Evolutionary conservation across 306 rosid genomes (phyloP).

Genomic region (Hippophae rhamnoides): DNA sequence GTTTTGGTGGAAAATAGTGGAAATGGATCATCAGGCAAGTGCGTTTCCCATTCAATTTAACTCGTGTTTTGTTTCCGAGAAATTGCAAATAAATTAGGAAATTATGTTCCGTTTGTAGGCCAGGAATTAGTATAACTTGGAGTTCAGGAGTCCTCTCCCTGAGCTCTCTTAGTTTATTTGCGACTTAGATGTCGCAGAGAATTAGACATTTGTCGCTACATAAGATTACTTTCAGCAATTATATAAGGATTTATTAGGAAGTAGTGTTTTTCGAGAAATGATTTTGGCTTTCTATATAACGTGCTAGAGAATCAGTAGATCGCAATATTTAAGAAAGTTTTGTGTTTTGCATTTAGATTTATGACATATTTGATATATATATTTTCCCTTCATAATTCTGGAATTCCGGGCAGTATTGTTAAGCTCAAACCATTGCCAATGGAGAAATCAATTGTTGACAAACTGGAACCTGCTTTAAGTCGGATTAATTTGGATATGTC

Average conservation of each 20-base stretch:
- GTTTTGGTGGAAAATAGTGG: constrained; percentile 22
- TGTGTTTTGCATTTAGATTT: background rate
- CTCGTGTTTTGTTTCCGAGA: constrained; percentile 8
- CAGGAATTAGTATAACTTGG: too few relatives aligned
- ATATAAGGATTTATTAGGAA: too few relatives aligned
- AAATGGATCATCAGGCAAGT: constrained; percentile 40
- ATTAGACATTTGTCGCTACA: too few relatives aligned
- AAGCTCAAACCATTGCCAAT: constrained; percentile 38
- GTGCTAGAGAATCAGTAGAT: too few relatives aligned
- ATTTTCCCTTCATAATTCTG: constrained; percentile 27
- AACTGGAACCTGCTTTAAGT: constrained; percentile 27
- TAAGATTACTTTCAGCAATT: too few relatives aligned
- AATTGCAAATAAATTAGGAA: too few relatives aligned
- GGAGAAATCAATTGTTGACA: constrained; percentile 36
- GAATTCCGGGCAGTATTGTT: constrained; percentile 31
- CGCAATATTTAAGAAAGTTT: background rate
- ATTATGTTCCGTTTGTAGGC: too few relatives aligned
- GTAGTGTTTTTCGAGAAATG: too few relatives aligned
- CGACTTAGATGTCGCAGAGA: too few relatives aligned
- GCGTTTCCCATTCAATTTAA: constrained; percentile 3
- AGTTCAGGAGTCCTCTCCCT: too few relatives aligned
- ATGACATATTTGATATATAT: background rate
- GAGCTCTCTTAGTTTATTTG: too few relatives aligned
- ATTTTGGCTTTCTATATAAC: too few relatives aligned
- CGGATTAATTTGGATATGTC: constrained; percentile 58